Evolutionary conservation across 148 eudicot genomes (phyloP).

Genomic region (Suaeda aralocaspica): DNA sequence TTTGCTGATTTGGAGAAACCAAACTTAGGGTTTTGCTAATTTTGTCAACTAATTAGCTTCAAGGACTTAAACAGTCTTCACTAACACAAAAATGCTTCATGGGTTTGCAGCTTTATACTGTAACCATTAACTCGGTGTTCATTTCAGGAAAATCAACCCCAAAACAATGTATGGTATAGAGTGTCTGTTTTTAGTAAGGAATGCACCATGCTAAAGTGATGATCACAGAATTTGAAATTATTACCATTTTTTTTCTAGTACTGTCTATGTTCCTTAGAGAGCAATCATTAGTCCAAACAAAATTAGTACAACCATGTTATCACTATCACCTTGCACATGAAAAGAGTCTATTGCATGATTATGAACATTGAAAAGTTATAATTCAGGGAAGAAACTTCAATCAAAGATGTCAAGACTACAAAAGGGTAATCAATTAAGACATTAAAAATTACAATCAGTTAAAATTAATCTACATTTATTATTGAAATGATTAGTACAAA

Average conservation of each 20-base stretch:
- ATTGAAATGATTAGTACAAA: neutral
- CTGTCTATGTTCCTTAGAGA: slow-evolving; percentile 2
- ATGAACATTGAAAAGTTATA: slow-evolving; percentile 2
- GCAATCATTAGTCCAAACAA: slow-evolving; percentile 11
- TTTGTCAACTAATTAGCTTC: no score
- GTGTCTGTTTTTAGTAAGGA: neutral
- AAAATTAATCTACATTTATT: neutral
- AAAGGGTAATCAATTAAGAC: neutral
- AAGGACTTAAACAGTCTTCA: no score
- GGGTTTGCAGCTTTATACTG: neutral
- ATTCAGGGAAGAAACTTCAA: neutral
- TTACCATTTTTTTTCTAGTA: neutral
- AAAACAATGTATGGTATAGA: slow-evolving; percentile 6
- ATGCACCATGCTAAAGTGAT: slow-evolving; percentile 12
- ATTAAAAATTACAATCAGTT: neutral
- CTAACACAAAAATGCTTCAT: neutral
- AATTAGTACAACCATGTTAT: slow-evolving; percentile 10
- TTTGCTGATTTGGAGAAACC: no score
- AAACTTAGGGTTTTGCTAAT: no score
- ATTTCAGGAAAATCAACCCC: no score
- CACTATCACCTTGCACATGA: slow-evolving; percentile 18
- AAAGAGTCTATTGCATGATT: slow-evolving; percentile 14
- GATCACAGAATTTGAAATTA: slow-evolving; percentile 15
- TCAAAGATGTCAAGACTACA: neutral
- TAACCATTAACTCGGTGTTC: no score